These are phyloP conservation scores for Cladobotryum mycophilum DNA, from an alignment of 2,329 filamentous ascomycete genomes.

Conservation along the genomic window DNA sequence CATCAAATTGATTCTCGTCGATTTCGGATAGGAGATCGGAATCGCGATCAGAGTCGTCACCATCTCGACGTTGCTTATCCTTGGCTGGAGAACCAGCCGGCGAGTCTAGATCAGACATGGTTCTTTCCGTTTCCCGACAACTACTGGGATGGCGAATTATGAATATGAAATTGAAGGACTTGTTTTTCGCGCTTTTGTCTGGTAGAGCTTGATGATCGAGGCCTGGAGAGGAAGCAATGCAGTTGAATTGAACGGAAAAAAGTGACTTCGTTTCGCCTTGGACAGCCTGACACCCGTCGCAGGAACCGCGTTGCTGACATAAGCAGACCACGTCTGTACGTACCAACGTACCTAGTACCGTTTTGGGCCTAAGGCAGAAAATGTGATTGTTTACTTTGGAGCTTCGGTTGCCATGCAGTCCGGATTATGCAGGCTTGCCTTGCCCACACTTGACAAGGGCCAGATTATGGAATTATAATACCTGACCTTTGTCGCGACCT, in stretches of 20 bases:
- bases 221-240: background rate
- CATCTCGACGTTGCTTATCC: slow-evolving; percentile 31
- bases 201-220: background rate
- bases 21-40: slow-evolving; percentile 60
- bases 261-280: slow-evolving; percentile 9
- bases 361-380: slow-evolving; percentile 9
- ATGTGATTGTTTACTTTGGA: slow-evolving; percentile 29
- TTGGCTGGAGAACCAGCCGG: slow-evolving; percentile 32
- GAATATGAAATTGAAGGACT: too few relatives aligned
- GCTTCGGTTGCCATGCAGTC: slow-evolving; percentile 19
- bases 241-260: slow-evolving; percentile 1
- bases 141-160: background rate
- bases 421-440: background rate
- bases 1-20: slow-evolving; percentile 63
- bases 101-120: slow-evolving; percentile 44
- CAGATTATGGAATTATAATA: background rate
- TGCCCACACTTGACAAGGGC: background rate
- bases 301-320: slow-evolving; percentile 23
- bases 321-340: slow-evolving; percentile 14
- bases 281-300: slow-evolving; percentile 1
- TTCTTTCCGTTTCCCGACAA: slow-evolving; percentile 5
- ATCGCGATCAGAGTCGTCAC: slow-evolving; percentile 46
- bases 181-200: too few relatives aligned
- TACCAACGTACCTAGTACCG: background rate
- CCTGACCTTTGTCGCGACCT: background rate